Evolutionary conservation across 2,329 filamentous ascomycete genomes (phyloP), one percentile per base, ranked within the genome.

Genomic region (Aphanocladium album): DNA sequence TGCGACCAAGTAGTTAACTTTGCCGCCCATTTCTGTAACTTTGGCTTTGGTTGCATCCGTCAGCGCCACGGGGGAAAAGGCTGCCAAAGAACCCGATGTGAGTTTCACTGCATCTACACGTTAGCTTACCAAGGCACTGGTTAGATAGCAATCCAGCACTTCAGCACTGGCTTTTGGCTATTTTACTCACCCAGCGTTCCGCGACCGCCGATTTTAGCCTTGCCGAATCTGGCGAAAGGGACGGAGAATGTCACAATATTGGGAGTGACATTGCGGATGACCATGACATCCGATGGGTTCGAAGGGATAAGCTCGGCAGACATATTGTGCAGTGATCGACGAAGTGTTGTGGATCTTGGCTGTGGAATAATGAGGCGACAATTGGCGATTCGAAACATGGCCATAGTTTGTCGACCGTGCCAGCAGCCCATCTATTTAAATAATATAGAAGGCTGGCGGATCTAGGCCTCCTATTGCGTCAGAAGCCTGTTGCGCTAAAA

Each of bases 31-130:
- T 37, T 85, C 79, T 59, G 81, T 77, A 56, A 90, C 78, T 72
- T 88, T 86, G 66, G 79, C 73, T 63, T 82, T 85, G 43, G 92
- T 87, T 61, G 88, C 85, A 3, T 88, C 82, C 3, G 93, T 98
- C 60, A 97, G 83, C 16, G 89, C 89, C 21, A 95, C 90, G 19
- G 95, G 95, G 0, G 92, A 96, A 83, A 97, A 97, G 72, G 97
- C 87, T 66, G 91, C 90, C 45, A 98, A 84, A 50, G 83, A 79
- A 60, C 92, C 92, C 11, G 87, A 88, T 61, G 85, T 83, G 67
- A 99, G 84, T 67, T 87, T 89, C 62, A 96, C 91, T 91, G 65
- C 27, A 25, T 49, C 33, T 3, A 16, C 49, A 16, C 19, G 23
- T 58, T 51, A 58, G 35, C 25, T 23, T 27, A 2, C 7, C 6